phyloP scores from a whole-genome alignment of 2,329 filamentous ascomycete species.

The Calonectria crousiana region DNA sequence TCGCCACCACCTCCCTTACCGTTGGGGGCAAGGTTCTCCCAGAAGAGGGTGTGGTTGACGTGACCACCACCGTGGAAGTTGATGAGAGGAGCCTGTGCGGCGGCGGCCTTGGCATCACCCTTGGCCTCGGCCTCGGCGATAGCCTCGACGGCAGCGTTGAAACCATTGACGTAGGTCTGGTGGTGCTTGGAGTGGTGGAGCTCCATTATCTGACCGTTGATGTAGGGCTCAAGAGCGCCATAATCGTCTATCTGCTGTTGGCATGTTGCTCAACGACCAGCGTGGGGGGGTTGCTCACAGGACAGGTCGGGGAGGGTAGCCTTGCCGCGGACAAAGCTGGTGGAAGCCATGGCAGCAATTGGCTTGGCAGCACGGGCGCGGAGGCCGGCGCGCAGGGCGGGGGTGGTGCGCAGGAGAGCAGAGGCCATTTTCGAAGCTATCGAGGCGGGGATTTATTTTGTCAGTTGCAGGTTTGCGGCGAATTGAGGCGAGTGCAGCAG shows the following conservation, averaged over 20 bases:
- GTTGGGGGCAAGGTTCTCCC: conserved; percentile 82
- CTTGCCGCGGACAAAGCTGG: conserved; percentile 86
- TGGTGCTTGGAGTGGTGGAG: conserved; percentile 96
- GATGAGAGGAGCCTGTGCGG: conserved; percentile 66
- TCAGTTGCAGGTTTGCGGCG: conserved; percentile 23
- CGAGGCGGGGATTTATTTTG: conserved; percentile 12
- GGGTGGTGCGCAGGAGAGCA: conserved; percentile 78
- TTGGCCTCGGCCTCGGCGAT: conserved; percentile 73
- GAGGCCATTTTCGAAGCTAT: conserved; percentile 73
- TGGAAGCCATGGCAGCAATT: conserved; percentile 75
- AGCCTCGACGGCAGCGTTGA: conserved; percentile 84
- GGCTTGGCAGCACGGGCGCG: conserved; percentile 74
- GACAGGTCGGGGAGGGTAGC: conserved; percentile 92
- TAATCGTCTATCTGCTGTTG: conserved; percentile 81
- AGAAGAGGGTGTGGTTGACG: conserved; percentile 89
- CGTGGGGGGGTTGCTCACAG: conserved; percentile 53
- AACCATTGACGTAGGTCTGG: conserved; percentile 91
- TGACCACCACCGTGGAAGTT: conserved; percentile 89
- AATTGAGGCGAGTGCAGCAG: background rate
- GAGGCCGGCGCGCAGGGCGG: conserved; percentile 77
- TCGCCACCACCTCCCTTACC: conserved; percentile 72
- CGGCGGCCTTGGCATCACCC: conserved; percentile 67
- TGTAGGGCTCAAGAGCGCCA: conserved; percentile 86
- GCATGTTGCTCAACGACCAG: background rate
- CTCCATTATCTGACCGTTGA: conserved; percentile 96